These are phyloP conservation scores for Fomitopsis pinicola DNA, from an alignment of 1,284 basidiomycete genomes.

Conservation along the genomic window DNA sequence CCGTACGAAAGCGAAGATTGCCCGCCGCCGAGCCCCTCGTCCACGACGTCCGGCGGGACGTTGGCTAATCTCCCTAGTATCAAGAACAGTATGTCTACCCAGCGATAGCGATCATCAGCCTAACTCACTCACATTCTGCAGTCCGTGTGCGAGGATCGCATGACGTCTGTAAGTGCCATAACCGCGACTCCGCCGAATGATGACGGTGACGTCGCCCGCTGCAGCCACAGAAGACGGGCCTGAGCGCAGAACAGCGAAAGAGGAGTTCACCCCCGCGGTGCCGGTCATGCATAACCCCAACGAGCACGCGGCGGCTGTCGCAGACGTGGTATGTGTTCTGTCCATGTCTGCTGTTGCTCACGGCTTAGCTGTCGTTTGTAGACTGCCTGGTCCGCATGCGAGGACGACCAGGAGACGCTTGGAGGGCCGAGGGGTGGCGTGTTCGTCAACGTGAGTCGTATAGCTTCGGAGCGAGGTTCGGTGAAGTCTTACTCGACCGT, in stretches of 20 bases:
- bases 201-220: background rate
- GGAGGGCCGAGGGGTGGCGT: slow-evolving; percentile 13
- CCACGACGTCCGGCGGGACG: background rate
- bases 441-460: slow-evolving; percentile 14
- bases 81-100: slow-evolving; percentile 4
- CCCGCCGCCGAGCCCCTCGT: background rate
- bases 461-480: background rate
- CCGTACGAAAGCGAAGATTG: slow-evolving; percentile 6
- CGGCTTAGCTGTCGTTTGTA: background rate
- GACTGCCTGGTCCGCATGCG: slow-evolving; percentile 19
- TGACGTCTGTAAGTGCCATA: background rate
- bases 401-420: slow-evolving; percentile 15
- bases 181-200: background rate
- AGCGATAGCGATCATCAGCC: background rate
- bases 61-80: background rate
- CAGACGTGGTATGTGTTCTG: slow-evolving; percentile 4
- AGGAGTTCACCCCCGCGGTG: background rate
- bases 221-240: background rate
- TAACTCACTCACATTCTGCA: background rate
- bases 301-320: background rate
- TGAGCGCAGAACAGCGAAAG: background rate
- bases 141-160: slow-evolving; percentile 9
- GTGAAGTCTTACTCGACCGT: background rate
- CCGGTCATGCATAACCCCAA: background rate
- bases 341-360: background rate